Percentiles rank a stretch among this genome's conserved stretches.
phyloP scores from a whole-genome alignment of 2,329 filamentous ascomycete genomes.

The Colletotrichum sp. region DNA sequence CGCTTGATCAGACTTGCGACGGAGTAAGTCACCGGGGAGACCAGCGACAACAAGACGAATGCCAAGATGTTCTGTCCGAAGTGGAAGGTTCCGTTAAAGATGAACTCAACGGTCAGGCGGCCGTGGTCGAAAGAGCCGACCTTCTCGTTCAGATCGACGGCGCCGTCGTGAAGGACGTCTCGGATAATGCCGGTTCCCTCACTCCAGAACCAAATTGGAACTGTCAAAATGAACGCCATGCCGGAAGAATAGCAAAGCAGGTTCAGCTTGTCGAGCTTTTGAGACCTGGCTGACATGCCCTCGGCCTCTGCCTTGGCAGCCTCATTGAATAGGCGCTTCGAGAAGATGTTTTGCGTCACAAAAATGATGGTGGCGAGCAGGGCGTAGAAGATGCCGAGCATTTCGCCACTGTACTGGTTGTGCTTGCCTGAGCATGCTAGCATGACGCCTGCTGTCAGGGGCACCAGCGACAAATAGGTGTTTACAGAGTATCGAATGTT shows the following conservation, averaged over 20 bases:
- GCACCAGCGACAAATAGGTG: constrained; percentile 89
- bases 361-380: constrained; percentile 92
- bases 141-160: constrained; percentile 63
- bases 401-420: constrained; percentile 75
- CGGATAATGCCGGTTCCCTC: constrained; percentile 81
- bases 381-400: constrained; percentile 88
- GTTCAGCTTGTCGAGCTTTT: constrained; percentile 96
- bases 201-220: constrained; percentile 91
- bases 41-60: constrained; percentile 89
- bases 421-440: constrained; percentile 89
- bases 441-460: constrained; percentile 92
- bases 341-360: constrained; percentile 98
- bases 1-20: constrained; percentile 96
- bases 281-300: constrained; percentile 61
- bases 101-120: constrained; percentile 78
- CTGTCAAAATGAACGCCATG: constrained; percentile 85
- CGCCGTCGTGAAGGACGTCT: constrained; percentile 83
- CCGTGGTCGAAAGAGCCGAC: constrained; percentile 79
- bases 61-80: constrained; percentile 96
- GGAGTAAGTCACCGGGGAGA: constrained; percentile 96
- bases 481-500: constrained; percentile 85
- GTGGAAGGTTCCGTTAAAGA: constrained; percentile 97
- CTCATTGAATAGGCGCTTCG: constrained; percentile 97
- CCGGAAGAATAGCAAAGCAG: constrained; percentile 96
- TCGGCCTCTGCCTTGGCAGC: constrained; percentile 85